Percentiles rank a stretch among this genome's conserved stretches.
These are phyloP conservation scores for Dendryphion nanum DNA, from an alignment of 2,329 filamentous ascomycete genomes.

Conservation along the genomic window DNA sequence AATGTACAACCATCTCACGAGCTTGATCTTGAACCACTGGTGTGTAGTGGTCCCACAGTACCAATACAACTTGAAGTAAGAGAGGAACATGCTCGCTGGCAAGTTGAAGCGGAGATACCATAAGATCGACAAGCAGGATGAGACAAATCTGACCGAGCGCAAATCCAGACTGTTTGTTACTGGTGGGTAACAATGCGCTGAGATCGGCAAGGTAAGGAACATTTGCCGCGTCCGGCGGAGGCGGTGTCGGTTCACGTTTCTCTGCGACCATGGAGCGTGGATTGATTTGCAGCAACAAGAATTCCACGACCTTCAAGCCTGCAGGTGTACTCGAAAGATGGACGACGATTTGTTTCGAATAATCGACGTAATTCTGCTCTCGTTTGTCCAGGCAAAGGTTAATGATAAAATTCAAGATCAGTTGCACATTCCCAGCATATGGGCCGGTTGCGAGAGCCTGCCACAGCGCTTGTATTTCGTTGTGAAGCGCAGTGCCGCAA, in stretches of 20 bases:
- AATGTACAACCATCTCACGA: conserved; percentile 93
- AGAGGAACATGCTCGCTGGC: conserved; percentile 77
- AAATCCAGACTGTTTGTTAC: conserved; percentile 85
- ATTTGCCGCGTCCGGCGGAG: conserved; percentile 69
- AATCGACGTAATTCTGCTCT: conserved; percentile 97
- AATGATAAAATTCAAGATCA: conserved; percentile 96
- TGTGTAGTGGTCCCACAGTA: conserved; percentile 97
- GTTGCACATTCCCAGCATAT: conserved; percentile 87
- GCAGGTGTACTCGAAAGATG: conserved; percentile 85
- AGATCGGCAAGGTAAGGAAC: conserved; percentile 91
- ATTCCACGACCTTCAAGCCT: conserved; percentile 90
- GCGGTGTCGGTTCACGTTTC: conserved; percentile 54
- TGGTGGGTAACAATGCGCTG: conserved; percentile 72
- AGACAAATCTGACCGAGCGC: conserved; percentile 90
- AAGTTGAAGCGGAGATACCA: conserved; percentile 87
- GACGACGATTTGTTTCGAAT: conserved; percentile 96
- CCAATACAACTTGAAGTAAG: conserved; percentile 84
- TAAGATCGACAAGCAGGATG: conserved; percentile 90
- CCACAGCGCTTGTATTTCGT: conserved; percentile 97
- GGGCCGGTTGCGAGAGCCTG: conserved; percentile 92
- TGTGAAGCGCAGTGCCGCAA: conserved; percentile 82
- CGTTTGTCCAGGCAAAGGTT: conserved; percentile 86
- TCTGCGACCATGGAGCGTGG: conserved; percentile 98
- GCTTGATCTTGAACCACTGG: conserved; percentile 94
- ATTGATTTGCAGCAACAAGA: conserved; percentile 83